Evolutionary conservation across 106 monocot genomes (phyloP).

Genomic region (Allium cepa): DNA sequence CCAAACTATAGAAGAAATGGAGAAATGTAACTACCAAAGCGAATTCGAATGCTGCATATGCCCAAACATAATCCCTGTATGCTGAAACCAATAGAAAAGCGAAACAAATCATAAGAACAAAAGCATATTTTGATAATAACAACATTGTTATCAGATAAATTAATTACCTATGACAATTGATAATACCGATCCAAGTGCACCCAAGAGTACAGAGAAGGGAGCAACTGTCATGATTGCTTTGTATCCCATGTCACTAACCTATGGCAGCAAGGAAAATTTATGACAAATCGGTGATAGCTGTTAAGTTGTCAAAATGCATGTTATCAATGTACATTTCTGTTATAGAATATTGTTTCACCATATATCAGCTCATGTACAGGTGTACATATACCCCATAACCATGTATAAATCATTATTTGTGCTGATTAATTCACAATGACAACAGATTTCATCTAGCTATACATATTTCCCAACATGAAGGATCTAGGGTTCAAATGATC

Average conservation of each 20-base stretch:
- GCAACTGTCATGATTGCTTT: conserved; percentile 33
- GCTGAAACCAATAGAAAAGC: conserved; percentile 17
- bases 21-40: conserved; percentile 32
- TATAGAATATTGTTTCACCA: no score
- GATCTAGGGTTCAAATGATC: no score
- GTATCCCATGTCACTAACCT: conserved; percentile 33
- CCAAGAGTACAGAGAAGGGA: conserved; percentile 32
- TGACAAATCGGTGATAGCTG: neutral
- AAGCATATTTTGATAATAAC: neutral
- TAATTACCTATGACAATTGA: conserved; percentile 26
- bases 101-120: neutral
- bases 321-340: no score
- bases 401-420: no score
- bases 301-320: no score
- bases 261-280: neutral
- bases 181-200: conserved; percentile 23
- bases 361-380: neutral
- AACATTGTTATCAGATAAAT: neutral
- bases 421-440: no score
- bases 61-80: conserved; percentile 39
- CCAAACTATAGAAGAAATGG: conserved; percentile 36
- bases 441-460: no score
- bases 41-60: conserved; percentile 40
- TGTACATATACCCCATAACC: neutral
- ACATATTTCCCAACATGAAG: no score